Conservation (phyloP, 345 rosid species). For the Euclidium syriacum region DNA sequence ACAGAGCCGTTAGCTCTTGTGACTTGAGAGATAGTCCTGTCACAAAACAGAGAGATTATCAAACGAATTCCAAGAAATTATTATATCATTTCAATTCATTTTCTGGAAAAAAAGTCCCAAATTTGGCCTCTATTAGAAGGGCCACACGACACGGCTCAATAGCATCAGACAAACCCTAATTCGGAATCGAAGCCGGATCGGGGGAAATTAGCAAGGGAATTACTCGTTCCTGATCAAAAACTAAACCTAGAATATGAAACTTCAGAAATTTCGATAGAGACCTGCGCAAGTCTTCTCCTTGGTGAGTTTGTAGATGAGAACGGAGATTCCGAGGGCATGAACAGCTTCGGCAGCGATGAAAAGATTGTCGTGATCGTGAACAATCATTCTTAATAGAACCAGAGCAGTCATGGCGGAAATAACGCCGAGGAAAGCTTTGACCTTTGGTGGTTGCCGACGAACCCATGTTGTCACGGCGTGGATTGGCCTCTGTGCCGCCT, state of each 20-base stretch:
- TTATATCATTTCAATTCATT: neutral
- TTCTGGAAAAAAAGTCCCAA: neutral
- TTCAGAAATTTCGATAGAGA: neutral
- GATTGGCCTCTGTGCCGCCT: slow-evolving; percentile 55
- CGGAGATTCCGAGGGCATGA: slow-evolving; percentile 75
- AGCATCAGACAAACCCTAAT: neutral
- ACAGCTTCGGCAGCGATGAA: slow-evolving; percentile 89
- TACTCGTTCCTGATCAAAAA: neutral
- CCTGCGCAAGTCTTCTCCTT: slow-evolving; percentile 95
- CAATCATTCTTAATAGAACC: slow-evolving; percentile 65
- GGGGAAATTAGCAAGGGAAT: neutral
- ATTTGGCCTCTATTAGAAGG: neutral
- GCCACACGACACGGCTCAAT: neutral
- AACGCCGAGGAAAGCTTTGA: slow-evolving; percentile 64
- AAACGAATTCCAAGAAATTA: neutral
- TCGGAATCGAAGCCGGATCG: neutral
- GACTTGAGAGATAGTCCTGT: slow-evolving; percentile 81
- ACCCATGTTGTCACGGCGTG: slow-evolving; percentile 68
- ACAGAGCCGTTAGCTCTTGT: slow-evolving; percentile 84
- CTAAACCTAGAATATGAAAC: neutral
- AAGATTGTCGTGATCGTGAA: slow-evolving; percentile 86
- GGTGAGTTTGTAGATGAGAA: slow-evolving; percentile 84
- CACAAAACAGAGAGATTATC: neutral
- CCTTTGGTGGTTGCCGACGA: slow-evolving; percentile 83
- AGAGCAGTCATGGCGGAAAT: slow-evolving; percentile 64